These are phyloP conservation scores for Botryotinia calthae DNA, from an alignment of 2,329 filamentous ascomycete species.

Conservation along the genomic window DNA sequence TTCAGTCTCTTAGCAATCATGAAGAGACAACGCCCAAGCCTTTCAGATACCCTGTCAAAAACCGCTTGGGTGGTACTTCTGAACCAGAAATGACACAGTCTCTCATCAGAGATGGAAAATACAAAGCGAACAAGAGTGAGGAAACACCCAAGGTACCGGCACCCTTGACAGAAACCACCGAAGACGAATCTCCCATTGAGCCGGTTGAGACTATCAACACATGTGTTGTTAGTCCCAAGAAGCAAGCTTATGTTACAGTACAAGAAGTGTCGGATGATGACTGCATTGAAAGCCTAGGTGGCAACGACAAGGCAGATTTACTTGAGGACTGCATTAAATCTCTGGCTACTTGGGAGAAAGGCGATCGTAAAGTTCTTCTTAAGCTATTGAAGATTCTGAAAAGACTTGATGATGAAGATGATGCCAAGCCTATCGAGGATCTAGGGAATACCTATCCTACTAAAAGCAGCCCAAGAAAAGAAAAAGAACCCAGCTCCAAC, in stretches of 20 bases:
- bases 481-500: background rate
- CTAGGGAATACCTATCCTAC: background rate
- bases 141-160: background rate
- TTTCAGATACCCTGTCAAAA: background rate
- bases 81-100: background rate
- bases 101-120: background rate
- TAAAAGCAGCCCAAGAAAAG: background rate
- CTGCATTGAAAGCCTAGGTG: background rate
- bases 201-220: background rate
- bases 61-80: background rate
- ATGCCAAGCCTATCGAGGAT: background rate
- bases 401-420: constrained; percentile 14
- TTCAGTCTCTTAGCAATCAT: background rate
- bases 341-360: constrained; percentile 26
- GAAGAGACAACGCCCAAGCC: background rate
- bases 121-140: background rate
- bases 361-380: constrained; percentile 25
- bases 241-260: background rate
- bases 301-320: constrained; percentile 2
- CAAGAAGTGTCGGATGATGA: background rate
- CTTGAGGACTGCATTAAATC: constrained; percentile 24
- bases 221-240: background rate
- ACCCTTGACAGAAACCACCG: background rate
- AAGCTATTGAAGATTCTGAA: constrained; percentile 30
- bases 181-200: background rate